Evolutionary conservation across 176 grass and related monocot species (phyloP).

Genomic region (Canna indica): DNA sequence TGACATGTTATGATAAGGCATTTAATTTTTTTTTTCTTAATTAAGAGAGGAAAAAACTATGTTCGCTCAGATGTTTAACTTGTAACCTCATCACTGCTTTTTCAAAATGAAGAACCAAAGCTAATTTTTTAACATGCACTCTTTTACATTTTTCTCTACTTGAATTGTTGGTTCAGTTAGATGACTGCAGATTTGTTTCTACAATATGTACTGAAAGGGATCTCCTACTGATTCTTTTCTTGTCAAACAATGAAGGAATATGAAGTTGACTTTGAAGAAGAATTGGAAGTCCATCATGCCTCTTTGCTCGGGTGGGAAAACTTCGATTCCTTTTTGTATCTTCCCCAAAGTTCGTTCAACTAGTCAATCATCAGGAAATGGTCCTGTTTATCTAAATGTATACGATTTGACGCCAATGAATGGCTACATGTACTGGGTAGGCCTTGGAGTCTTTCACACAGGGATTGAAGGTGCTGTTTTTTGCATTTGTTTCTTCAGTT

Average conservation of each 20-base stretch:
- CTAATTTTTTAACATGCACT: too few species aligned
- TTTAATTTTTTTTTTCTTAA: too few species aligned
- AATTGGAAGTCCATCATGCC: constrained; percentile 93
- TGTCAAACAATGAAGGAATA: constrained; percentile 14
- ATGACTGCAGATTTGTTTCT: too few species aligned
- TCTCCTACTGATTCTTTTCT: not conserved
- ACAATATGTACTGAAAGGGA: too few species aligned
- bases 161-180: too few species aligned
- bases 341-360: constrained; percentile 73
- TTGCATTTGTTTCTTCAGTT: constrained; percentile 18
- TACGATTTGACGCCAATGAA: constrained; percentile 97
- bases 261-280: constrained; percentile 79
- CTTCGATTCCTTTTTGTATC: constrained; percentile 53
- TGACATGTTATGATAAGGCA: not conserved
- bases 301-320: constrained; percentile 56
- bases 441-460: constrained; percentile 92
- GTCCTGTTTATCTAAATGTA: constrained; percentile 93
- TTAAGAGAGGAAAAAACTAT: too few species aligned
- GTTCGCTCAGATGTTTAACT: too few species aligned
- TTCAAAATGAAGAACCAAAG: too few species aligned
- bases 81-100: too few species aligned
- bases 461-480: constrained; percentile 78
- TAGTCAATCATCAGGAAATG: constrained; percentile 44
- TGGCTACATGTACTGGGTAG: constrained; percentile 90
- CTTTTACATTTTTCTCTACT: too few species aligned